Percentiles rank a stretch among this genome's conserved stretches.
These are phyloP conservation scores for Penicillium italicum DNA, from an alignment of 2,329 filamentous ascomycete genomes.

Conservation along the genomic window DNA sequence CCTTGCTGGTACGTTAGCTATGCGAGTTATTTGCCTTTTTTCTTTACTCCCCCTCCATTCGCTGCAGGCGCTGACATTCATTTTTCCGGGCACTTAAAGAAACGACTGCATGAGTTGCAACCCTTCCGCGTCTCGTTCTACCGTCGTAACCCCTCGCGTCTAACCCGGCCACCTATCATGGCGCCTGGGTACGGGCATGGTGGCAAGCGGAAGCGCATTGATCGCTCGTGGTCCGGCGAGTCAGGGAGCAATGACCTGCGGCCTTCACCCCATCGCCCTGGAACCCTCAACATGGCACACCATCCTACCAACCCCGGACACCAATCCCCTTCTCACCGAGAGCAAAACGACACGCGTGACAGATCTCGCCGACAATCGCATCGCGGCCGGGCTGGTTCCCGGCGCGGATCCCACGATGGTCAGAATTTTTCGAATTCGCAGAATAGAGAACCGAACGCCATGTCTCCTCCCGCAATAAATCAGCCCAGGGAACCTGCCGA, in stretches of 20 bases:
- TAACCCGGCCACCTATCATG: constrained; percentile 41
- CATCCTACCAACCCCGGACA: constrained; percentile 40
- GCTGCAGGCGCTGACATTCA: constrained; percentile 14
- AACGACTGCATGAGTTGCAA: constrained; percentile 34
- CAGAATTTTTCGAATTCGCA: constrained; percentile 34
- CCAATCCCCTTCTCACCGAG: constrained; percentile 34
- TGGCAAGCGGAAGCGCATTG: constrained; percentile 55
- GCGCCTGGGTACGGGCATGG: constrained; percentile 46
- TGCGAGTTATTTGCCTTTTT: background rate
- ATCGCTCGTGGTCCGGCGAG: constrained; percentile 45
- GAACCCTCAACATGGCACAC: constrained; percentile 52
- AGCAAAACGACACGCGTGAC: constrained; percentile 39
- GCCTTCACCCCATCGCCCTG: constrained; percentile 48
- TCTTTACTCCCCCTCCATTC: background rate
- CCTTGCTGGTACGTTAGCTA: constrained; percentile 16
- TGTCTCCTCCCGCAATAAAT: constrained; percentile 31
- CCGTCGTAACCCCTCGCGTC: constrained; percentile 27
- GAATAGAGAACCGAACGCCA: constrained; percentile 21
- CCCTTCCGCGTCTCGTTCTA: constrained; percentile 26
- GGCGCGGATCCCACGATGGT: constrained; percentile 36
- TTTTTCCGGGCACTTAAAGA: constrained; percentile 8
- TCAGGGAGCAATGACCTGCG: constrained; percentile 38
- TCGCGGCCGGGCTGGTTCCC: constrained; percentile 35
- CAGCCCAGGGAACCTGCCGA: constrained; percentile 31
- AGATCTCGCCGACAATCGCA: constrained; percentile 37